phyloP scores from a whole-genome alignment of 2,329 filamentous ascomycete species.

The Pseudocercospora fijiensis region DNA sequence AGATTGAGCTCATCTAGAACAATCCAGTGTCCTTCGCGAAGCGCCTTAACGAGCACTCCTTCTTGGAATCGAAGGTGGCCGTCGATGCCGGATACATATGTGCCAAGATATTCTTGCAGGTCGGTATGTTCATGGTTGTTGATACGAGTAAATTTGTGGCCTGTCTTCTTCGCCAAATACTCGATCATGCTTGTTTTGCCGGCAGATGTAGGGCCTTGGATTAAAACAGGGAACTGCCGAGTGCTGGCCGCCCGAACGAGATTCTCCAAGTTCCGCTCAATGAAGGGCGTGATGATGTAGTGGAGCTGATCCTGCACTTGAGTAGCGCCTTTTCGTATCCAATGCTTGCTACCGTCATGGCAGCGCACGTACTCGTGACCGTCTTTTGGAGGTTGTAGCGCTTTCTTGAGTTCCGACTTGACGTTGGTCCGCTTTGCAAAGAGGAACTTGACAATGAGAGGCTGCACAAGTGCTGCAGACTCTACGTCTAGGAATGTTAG shows the following conservation, averaged over 20 bases:
- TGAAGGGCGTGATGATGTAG: conserved; percentile 95
- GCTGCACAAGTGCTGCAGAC: conserved; percentile 75
- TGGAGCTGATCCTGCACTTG: conserved; percentile 70
- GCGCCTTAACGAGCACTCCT: conserved; percentile 85
- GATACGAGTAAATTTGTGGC: conserved; percentile 96
- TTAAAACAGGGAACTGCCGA: conserved; percentile 83
- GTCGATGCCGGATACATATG: conserved; percentile 81
- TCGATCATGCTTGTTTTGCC: conserved; percentile 99
- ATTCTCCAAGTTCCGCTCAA: conserved; percentile 92
- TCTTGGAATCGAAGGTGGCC: conserved; percentile 90
- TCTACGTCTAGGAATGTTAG: conserved; percentile 80
- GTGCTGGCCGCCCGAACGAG: conserved; percentile 92
- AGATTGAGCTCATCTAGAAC: conserved; percentile 96
- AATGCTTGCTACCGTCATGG: conserved; percentile 47
- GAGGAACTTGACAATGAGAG: conserved; percentile 77
- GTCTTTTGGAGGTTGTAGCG: conserved; percentile 74
- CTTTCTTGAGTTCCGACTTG: conserved; percentile 72
- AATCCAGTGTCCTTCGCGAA: conserved; percentile 94
- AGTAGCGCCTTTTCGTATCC: conserved; percentile 75
- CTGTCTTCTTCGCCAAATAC: conserved; percentile 92
- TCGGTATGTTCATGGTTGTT: conserved; percentile 99
- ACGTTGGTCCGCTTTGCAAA: conserved; percentile 68
- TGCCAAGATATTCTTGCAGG: conserved; percentile 94
- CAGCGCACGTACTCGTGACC: conserved; percentile 71
- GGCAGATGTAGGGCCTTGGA: conserved; percentile 94